phyloP scores from a whole-genome alignment of 345 rosid genomes.

The Camelina sativa region DNA sequence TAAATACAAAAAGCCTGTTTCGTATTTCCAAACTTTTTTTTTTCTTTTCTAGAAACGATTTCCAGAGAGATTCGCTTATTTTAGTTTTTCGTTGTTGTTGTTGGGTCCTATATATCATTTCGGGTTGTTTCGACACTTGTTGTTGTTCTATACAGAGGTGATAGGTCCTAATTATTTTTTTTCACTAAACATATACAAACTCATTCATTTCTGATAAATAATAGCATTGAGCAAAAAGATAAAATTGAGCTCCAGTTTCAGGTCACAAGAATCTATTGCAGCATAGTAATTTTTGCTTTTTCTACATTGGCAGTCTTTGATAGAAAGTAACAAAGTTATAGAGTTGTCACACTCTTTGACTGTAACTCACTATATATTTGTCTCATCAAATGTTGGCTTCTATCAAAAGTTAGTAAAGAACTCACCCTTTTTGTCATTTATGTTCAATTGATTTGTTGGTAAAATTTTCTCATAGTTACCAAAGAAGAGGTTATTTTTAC shows the following conservation, averaged over 20 bases:
- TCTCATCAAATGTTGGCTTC: slow-evolving; percentile 25
- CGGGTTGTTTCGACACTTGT: not conserved
- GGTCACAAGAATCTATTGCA: slow-evolving; percentile 14
- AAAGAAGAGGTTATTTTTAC: not conserved
- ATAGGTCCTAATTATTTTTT: not conserved
- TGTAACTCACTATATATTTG: slow-evolving; percentile 19
- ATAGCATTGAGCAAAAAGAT: not conserved
- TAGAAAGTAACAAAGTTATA: slow-evolving; percentile 19
- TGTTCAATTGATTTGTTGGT: not conserved
- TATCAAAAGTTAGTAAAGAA: not conserved
- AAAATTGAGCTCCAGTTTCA: slow-evolving; percentile 17
- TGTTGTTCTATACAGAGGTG: not conserved
- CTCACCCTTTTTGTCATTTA: not conserved
- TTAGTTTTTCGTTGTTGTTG: not conserved
- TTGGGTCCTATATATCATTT: not conserved
- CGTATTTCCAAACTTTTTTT: not conserved
- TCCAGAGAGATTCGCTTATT: not conserved
- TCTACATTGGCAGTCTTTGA: slow-evolving; percentile 13
- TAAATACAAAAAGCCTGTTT: no score
- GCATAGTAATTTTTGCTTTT: slow-evolving; percentile 23
- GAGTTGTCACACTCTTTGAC: slow-evolving; percentile 29
- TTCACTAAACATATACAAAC: not conserved
- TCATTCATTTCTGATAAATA: not conserved
- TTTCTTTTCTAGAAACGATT: no score
- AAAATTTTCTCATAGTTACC: not conserved